Evolutionary conservation across 129 eudicot genomes (phyloP), one percentile per base, ranked within the genome.

Genomic region (Apium graveolens): DNA sequence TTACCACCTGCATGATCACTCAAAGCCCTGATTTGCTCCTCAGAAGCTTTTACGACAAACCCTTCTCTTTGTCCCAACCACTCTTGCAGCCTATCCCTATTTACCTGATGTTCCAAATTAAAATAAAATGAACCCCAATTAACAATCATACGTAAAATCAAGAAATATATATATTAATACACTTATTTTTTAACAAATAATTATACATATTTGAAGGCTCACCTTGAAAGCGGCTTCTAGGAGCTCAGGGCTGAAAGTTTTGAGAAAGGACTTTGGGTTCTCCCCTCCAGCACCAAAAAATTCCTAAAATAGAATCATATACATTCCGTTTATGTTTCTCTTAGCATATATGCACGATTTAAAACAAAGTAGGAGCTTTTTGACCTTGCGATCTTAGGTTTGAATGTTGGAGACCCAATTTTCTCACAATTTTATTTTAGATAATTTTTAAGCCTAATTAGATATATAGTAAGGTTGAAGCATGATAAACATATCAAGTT

Each of bases 201-300:
- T 27, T 48, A 16, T 69, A 17, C 16, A 60, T 6, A 1, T 5
- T 27, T 17, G 3, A 72, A 70, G 29, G 46, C 83, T 81, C 79
- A 89, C 98, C 45, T 89, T 81, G 63, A 86, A 85, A 1, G 93
- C 93, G 26, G 97, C 96, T 83, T 89, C 86, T 2, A 94, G 88
- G 26, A 91, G 44, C 34, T 88, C 97, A 11, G 63, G 34, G 75
- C 96, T 91, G 81, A 91, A 91, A 8, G 87, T 92, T 8, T 42
- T 81, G 86, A 53, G 85, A 73, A 77, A 88, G 20, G 97, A 89
- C 76, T 86, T 94, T 0, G 87, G 86, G 39, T 89, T 78, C 27
- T 85, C 78, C 6, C 87, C 93, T 32, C 96, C 98, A 1, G 86
- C 82, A 5, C 88, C 86, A 29, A 82, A 83, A 68, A 91, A 85